Conservation (phyloP, 1,284 basidiomycete genomes). For the Ceratobasidium sp. region DNA sequence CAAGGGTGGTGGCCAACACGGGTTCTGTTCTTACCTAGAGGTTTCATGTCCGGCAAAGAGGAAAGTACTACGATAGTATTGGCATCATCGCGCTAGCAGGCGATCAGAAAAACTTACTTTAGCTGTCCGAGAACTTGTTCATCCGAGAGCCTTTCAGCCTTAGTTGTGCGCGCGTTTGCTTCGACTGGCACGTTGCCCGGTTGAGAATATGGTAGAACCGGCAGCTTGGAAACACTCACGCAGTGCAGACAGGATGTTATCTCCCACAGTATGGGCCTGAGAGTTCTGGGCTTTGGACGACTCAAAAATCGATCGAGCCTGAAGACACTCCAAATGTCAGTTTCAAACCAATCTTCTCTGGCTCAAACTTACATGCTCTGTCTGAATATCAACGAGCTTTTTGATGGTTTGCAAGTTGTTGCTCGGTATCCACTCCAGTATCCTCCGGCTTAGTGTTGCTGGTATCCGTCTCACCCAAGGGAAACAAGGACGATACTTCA, state of each 20-base stretch:
- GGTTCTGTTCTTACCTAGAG: not conserved
- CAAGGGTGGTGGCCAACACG: not conserved
- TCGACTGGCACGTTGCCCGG: too few species aligned
- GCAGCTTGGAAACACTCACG: too few species aligned
- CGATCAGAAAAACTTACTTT: not conserved
- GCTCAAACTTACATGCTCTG: slow-evolving; percentile 13
- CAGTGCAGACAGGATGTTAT: slow-evolving; percentile 10
- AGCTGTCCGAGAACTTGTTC: slow-evolving; percentile 22
- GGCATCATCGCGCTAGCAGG: not conserved
- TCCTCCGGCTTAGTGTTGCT: not conserved
- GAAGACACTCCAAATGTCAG: not conserved
- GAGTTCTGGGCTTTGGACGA: too few species aligned
- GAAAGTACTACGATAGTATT: not conserved
- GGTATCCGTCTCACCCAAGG: not conserved
- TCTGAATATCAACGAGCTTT: slow-evolving; percentile 1
- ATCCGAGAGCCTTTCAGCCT: slow-evolving; percentile 19
- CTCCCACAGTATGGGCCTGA: too few species aligned
- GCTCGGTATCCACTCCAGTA: not conserved
- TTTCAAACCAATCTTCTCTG: not conserved
- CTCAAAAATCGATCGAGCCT: slow-evolving; percentile 12
- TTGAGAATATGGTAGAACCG: too few species aligned
- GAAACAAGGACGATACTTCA: not conserved
- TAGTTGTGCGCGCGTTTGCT: slow-evolving; percentile 3
- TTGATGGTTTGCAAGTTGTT: not conserved
- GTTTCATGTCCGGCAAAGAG: slow-evolving; percentile 29